phyloP scores from a whole-genome alignment of 805 yeast species.

The Candida maris region DNA sequence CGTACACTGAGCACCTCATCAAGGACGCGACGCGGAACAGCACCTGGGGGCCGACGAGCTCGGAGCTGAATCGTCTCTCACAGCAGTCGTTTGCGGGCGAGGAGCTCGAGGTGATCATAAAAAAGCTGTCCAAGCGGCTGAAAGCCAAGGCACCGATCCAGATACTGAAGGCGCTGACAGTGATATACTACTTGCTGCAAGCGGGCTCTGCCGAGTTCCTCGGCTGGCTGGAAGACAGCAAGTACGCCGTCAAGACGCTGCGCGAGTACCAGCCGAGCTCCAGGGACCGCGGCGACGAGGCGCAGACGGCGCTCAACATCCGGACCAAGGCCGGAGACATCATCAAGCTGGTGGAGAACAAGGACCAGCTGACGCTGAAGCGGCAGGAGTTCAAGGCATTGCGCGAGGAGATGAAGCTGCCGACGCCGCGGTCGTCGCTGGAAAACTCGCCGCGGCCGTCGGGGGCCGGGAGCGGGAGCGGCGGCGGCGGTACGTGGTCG shows the following conservation, averaged over 20 bases:
- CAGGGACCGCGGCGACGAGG: constrained; percentile 17
- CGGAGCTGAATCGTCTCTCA: constrained; percentile 50
- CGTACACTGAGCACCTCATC: constrained; percentile 27
- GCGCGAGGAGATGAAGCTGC: constrained; percentile 37
- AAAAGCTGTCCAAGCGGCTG: constrained; percentile 40
- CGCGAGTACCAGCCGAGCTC: constrained; percentile 27
- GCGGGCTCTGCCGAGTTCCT: constrained; percentile 52
- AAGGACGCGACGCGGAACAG: constrained; percentile 50
- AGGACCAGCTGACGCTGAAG: constrained; percentile 35
- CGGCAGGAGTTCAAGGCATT: constrained; percentile 39
- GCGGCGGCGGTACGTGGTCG: no score
- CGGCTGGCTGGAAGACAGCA: constrained; percentile 43
- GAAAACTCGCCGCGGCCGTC: constrained; percentile 26
- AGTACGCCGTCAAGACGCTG: constrained; percentile 28
- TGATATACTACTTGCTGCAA: constrained; percentile 47
- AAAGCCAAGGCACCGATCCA: constrained; percentile 35
- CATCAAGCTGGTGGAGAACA: constrained; percentile 30
- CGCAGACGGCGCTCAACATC: constrained; percentile 31
- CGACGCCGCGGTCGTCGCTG: constrained; percentile 27
- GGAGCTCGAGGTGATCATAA: constrained; percentile 37
- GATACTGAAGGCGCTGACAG: constrained; percentile 49
- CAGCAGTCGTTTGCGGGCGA: constrained; percentile 39
- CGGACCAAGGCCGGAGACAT: constrained; percentile 36
- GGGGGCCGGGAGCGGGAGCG: no score
- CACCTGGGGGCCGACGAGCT: constrained; percentile 48